Conservation (phyloP, 2,329 filamentous ascomycete species). For the Epichloe typhina region DNA sequence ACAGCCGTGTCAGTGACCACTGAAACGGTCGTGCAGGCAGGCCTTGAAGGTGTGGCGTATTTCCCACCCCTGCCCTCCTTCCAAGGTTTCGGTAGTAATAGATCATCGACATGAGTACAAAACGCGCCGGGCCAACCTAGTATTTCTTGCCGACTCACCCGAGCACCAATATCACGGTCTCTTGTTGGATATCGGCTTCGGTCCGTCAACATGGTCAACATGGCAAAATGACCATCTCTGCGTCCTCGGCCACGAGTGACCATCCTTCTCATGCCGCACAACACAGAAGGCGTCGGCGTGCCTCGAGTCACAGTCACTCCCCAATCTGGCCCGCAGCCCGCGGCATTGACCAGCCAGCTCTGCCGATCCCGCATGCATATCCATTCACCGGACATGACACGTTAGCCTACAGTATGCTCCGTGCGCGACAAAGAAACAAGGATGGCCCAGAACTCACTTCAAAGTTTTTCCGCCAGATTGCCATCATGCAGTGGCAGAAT, state of each 20-base stretch:
- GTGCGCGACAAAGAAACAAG: background rate
- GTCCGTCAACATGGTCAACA: too few relatives aligned
- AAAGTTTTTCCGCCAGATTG: too few relatives aligned
- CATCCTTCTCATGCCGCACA: background rate
- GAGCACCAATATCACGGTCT: background rate
- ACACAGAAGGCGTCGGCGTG: background rate
- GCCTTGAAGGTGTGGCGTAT: background rate
- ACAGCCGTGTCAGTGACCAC: background rate
- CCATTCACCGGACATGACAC: background rate
- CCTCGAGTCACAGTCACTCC: background rate
- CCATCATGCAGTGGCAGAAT: background rate
- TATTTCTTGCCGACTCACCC: background rate
- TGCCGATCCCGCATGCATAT: background rate
- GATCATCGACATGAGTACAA: background rate
- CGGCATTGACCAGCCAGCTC: background rate
- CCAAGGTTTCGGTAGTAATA: background rate
- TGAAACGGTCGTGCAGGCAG: background rate
- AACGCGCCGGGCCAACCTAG: background rate
- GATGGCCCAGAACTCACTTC: background rate
- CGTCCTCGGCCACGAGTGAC: background rate
- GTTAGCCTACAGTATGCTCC: background rate
- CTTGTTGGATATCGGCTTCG: too few relatives aligned
- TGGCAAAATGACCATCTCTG: too few relatives aligned
- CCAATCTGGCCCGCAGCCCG: background rate
- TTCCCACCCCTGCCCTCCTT: background rate